Percentiles rank a stretch among this genome's conserved stretches.
These are phyloP conservation scores for Diaporthe helianthi DNA, from an alignment of 2,329 filamentous ascomycete genomes.

Conservation along the genomic window DNA sequence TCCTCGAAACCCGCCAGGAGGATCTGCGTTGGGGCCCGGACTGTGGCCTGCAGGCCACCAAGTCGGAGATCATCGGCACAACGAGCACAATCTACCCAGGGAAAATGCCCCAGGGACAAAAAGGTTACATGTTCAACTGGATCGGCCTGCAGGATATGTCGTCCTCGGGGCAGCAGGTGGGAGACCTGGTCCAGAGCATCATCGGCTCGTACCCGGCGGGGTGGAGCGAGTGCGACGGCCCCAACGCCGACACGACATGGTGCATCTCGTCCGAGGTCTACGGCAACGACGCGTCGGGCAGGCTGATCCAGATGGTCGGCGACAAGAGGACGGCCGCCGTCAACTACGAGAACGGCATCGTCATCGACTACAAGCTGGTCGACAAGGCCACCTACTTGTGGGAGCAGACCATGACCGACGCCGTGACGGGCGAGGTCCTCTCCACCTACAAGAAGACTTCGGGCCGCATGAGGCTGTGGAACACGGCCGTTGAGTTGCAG, in stretches of 20 bases:
- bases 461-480: constrained; percentile 38
- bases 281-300: constrained; percentile 33
- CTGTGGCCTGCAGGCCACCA: constrained; percentile 38
- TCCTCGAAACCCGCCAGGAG: constrained; percentile 34
- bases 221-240: constrained; percentile 38
- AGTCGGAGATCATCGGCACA: constrained; percentile 37
- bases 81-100: constrained; percentile 40
- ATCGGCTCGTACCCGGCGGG: constrained; percentile 38
- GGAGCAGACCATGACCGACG: constrained; percentile 37
- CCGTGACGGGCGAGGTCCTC: constrained; percentile 36
- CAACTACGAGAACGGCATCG: constrained; percentile 38
- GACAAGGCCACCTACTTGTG: constrained; percentile 38
- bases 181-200: constrained; percentile 38
- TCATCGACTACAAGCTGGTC: constrained; percentile 40
- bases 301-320: constrained; percentile 38
- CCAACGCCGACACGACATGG: constrained; percentile 37
- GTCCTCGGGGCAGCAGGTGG: constrained; percentile 4
- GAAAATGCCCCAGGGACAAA: constrained; percentile 38
- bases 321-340: constrained; percentile 36
- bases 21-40: constrained; percentile 38
- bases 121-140: constrained; percentile 40
- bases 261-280: constrained; percentile 41
- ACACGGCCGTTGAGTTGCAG: constrained; percentile 35
- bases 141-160: constrained; percentile 39
- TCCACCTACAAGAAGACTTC: constrained; percentile 38